phyloP scores from a whole-genome alignment of 176 grass and related monocot genomes.

The Ensete glaucum region DNA sequence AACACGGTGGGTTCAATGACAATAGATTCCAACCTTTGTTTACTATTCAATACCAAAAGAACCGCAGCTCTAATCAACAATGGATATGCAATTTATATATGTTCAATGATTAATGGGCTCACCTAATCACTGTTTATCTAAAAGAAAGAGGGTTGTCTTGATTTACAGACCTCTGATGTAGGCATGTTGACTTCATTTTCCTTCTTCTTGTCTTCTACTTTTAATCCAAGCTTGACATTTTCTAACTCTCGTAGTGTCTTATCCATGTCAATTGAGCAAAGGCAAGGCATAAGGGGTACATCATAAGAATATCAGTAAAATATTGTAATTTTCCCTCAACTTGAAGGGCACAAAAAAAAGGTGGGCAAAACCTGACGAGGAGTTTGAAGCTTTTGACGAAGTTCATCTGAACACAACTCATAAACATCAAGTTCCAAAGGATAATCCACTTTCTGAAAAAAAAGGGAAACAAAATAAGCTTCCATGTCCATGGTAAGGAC shows the following conservation, averaged over 20 bases:
- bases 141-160: neutral
- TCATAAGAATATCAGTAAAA: neutral
- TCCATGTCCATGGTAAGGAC: neutral
- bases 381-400: conserved; percentile 73
- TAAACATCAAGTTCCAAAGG: conserved; percentile 98
- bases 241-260: conserved; percentile 90
- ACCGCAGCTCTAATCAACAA: neutral
- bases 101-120: neutral
- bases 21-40: neutral
- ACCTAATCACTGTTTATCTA: neutral
- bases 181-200: conserved; percentile 38
- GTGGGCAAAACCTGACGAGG: conserved; percentile 68
- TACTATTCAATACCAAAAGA: neutral
- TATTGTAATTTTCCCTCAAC: neutral
- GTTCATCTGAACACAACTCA: conserved; percentile 97
- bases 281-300: neutral
- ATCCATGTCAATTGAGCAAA: conserved; percentile 17
- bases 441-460: conserved; percentile 86
- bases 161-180: conserved; percentile 28
- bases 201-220: conserved; percentile 49
- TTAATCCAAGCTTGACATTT: conserved; percentile 84
- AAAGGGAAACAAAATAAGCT: conserved; percentile 14
- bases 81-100: neutral
- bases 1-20: neutral
- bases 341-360: neutral